phyloP scores from a whole-genome alignment of 805 yeast genomes.

The Lipomyces sp. region DNA sequence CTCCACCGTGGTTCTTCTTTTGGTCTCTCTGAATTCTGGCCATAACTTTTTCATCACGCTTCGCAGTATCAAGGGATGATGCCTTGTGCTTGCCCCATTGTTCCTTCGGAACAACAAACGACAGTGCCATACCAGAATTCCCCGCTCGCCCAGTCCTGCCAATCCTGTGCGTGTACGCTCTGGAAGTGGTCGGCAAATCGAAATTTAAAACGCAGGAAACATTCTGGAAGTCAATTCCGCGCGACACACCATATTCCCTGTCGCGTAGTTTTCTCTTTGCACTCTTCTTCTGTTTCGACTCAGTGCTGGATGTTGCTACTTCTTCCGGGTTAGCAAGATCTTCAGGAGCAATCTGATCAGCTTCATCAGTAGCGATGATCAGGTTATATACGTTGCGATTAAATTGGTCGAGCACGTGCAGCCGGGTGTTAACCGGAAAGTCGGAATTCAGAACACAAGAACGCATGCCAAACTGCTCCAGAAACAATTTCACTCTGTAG shows the following conservation, averaged over 20 bases:
- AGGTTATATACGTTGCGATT: constrained; percentile 85
- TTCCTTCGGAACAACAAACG: constrained; percentile 82
- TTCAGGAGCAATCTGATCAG: constrained; percentile 57
- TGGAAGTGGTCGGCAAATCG: constrained; percentile 88
- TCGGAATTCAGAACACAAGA: constrained; percentile 90
- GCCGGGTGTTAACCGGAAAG: constrained; percentile 86
- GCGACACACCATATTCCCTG: constrained; percentile 87
- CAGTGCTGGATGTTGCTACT: constrained; percentile 36
- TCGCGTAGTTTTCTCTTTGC: constrained; percentile 49
- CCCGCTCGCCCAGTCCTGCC: constrained; percentile 99
- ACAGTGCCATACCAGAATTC: constrained; percentile 89
- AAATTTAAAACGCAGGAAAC: constrained; percentile 96
- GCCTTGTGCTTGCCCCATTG: constrained; percentile 89
- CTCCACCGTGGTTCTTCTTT: constrained; percentile 59
- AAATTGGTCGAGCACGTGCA: constrained; percentile 94
- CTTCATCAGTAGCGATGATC: constrained; percentile 93
- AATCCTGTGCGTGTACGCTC: constrained; percentile 87
- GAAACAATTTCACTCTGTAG: constrained; percentile 83
- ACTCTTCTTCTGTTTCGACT: constrained; percentile 22
- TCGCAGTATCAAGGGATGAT: constrained; percentile 71
- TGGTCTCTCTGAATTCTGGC: constrained; percentile 78
- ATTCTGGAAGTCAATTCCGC: constrained; percentile 95
- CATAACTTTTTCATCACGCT: constrained; percentile 84
- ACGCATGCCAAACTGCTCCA: constrained; percentile 92
- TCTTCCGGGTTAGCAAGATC: constrained; percentile 39